phyloP scores from a whole-genome alignment of 768 basidiomycete species.

The Podaxis carcinomalis region DNA sequence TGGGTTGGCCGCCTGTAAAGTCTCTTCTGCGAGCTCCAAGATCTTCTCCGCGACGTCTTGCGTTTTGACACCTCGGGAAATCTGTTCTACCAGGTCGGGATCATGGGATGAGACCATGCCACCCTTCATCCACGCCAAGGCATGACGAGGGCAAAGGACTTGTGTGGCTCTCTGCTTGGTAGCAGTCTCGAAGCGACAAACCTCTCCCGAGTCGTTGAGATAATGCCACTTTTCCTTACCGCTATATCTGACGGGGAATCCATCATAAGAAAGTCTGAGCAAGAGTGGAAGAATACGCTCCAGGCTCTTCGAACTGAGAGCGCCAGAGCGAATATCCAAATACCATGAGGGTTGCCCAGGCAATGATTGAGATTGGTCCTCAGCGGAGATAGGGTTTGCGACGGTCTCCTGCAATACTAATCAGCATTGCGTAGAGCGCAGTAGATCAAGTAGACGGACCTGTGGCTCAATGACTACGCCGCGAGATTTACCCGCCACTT shows the following conservation, averaged over 20 bases:
- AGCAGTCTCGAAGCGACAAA: constrained; percentile 37
- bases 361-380: background rate
- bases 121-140: constrained; percentile 37
- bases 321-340: constrained; percentile 38
- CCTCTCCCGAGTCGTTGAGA: constrained; percentile 25
- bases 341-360: constrained; percentile 54
- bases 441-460: constrained; percentile 16
- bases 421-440: background rate
- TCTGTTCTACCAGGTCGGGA: constrained; percentile 35
- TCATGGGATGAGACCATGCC: constrained; percentile 40
- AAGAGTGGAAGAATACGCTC: constrained; percentile 65
- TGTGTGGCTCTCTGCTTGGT: constrained; percentile 36
- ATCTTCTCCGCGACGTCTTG: constrained; percentile 31
- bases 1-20: constrained; percentile 21
- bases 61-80: constrained; percentile 41
- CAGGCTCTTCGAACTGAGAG: constrained; percentile 35
- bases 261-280: constrained; percentile 58
- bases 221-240: constrained; percentile 68
- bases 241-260: constrained; percentile 53
- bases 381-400: background rate
- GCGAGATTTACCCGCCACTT: constrained; percentile 66
- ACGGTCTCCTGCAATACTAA: background rate
- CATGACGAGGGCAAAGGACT: constrained; percentile 45
- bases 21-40: constrained; percentile 34
- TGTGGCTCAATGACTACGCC: constrained; percentile 36